Percentiles rank a stretch among this genome's conserved stretches.
Conservation (phyloP, 768 basidiomycete genomes). For the Mrakia hoshinonis region DNA sequence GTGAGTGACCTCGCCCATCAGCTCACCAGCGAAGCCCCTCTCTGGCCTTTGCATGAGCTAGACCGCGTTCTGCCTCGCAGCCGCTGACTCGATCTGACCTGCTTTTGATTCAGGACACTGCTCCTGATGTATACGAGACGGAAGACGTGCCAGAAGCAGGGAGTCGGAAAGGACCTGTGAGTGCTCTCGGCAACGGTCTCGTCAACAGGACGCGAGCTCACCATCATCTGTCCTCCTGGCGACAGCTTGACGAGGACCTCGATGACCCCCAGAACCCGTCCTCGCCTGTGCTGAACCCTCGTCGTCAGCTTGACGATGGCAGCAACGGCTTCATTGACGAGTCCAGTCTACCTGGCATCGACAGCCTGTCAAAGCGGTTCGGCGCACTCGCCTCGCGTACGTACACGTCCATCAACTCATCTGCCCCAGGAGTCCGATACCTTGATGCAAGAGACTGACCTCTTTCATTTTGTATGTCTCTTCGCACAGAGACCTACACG, state of each 20-base stretch:
- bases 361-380: constrained; percentile 4
- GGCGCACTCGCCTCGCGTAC: constrained; percentile 19
- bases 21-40: neutral
- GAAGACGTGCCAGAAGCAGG: constrained; percentile 58
- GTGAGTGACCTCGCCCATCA: constrained; percentile 45
- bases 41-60: constrained; percentile 8
- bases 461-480: neutral
- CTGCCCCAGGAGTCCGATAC: neutral
- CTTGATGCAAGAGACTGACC: neutral
- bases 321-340: constrained; percentile 22
- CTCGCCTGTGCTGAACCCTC: neutral
- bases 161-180: neutral
- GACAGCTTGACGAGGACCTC: constrained; percentile 11
- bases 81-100: neutral
- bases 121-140: constrained; percentile 85
- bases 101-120: constrained; percentile 58
- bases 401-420: neutral
- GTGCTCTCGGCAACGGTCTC: neutral
- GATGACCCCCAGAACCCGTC: neutral
- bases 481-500: constrained; percentile 26
- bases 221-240: neutral
- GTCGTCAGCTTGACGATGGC: neutral
- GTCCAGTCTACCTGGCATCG: constrained; percentile 14
- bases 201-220: neutral
- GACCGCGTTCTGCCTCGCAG: too few relatives aligned